Percentiles rank a stretch among this genome's conserved stretches.
Conservation (phyloP, 257 asterid genomes). For the Apocynum venetum region DNA sequence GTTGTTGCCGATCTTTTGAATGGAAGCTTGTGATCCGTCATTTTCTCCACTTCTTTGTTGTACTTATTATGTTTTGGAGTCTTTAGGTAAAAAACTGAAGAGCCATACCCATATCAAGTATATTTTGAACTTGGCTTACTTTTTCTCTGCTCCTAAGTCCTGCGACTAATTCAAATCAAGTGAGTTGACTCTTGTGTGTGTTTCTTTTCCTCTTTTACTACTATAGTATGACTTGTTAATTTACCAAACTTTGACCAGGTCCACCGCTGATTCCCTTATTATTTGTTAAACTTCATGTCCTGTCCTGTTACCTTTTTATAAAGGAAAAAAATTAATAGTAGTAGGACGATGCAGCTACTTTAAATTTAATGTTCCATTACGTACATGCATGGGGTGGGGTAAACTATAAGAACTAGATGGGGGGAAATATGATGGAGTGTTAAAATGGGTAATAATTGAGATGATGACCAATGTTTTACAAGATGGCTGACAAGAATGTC, state of each 20-base stretch:
- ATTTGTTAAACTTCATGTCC: not conserved
- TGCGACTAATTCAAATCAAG: not conserved
- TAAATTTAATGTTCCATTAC: no score
- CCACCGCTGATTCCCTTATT: not conserved
- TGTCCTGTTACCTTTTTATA: not conserved
- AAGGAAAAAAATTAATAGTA: not conserved
- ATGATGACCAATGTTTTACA: no score
- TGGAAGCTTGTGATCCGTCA: not conserved
- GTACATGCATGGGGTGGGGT: no score
- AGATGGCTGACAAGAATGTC: no score
- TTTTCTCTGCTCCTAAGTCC: no score
- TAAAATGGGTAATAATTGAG: no score
- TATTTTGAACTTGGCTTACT: not conserved
- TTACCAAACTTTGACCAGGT: not conserved
- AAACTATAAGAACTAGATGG: no score
- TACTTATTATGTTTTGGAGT: not conserved
- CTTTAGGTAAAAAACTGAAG: not conserved
- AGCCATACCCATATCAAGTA: not conserved
- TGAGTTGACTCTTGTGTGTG: not conserved
- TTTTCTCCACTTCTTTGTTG: not conserved
- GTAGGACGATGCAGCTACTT: not conserved
- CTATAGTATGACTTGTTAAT: not conserved
- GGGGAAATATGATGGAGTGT: no score
- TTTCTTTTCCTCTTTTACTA: no score
- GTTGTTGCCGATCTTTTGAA: not conserved